Conservation (phyloP, 179 eudicot species). For the Pouteria campechiana region DNA sequence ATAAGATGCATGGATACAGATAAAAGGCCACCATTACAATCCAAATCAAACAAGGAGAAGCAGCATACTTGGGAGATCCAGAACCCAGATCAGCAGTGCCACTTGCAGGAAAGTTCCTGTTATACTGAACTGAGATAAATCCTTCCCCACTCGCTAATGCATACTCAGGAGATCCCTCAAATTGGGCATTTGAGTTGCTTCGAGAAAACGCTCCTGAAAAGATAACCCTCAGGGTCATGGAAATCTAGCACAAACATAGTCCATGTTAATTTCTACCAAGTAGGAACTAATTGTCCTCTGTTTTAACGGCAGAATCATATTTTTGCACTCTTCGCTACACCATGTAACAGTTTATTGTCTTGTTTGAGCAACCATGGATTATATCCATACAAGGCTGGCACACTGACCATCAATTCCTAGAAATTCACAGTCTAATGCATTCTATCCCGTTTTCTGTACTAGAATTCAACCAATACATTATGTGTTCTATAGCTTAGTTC, state of each 20-base stretch:
- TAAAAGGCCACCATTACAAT: too few species aligned
- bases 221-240: background rate
- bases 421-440: too few species aligned
- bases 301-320: too few species aligned
- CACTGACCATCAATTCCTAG: too few species aligned
- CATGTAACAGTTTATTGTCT: too few species aligned
- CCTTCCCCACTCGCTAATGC: slow-evolving; percentile 20
- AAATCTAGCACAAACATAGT: background rate
- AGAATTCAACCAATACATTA: too few species aligned
- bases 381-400: too few species aligned
- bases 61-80: slow-evolving; percentile 1
- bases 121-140: slow-evolving; percentile 29
- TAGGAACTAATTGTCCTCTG: background rate
- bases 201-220: slow-evolving; percentile 45
- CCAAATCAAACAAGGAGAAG: background rate
- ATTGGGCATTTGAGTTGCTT: slow-evolving; percentile 18
- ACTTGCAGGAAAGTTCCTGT: slow-evolving; percentile 15
- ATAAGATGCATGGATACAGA: too few species aligned
- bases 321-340: too few species aligned
- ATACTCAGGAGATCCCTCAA: slow-evolving; percentile 37
- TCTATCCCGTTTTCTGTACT: too few species aligned
- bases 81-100: slow-evolving; percentile 5
- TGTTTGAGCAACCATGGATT: too few species aligned
- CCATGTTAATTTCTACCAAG: background rate
- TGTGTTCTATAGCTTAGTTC: too few species aligned